A percentile compares a stretch with the other conserved stretches of the same genome.
Conservation (phyloP, 345 rosid genomes). For the Nephelium lappaceum region DNA sequence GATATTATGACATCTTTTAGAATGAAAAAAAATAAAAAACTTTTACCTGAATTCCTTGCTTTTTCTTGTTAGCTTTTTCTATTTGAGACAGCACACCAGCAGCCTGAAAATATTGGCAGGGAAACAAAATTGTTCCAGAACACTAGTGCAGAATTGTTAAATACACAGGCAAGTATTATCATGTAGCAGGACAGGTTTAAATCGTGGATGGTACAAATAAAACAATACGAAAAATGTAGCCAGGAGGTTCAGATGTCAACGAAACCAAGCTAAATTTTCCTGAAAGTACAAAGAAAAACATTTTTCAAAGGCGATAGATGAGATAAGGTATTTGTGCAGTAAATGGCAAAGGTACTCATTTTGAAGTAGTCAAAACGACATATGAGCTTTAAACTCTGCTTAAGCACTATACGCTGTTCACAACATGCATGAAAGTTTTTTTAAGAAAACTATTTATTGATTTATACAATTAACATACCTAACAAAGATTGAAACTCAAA, state of each 20-base stretch:
- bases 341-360: background rate
- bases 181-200: background rate
- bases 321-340: background rate
- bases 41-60: constrained; percentile 75
- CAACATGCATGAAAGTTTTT: background rate
- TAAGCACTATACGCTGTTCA: background rate
- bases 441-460: background rate
- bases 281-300: background rate
- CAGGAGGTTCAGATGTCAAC: constrained; percentile 1
- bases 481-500: background rate
- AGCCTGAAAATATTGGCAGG: constrained; percentile 53
- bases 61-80: constrained; percentile 85
- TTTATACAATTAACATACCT: background rate
- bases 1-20: background rate
- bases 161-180: background rate
- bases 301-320: background rate
- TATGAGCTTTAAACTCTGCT: background rate
- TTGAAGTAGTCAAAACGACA: background rate
- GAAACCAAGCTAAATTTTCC: constrained; percentile 1
- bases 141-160: background rate
- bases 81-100: constrained; percentile 93
- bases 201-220: background rate
- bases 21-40: background rate
- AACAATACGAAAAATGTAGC: background rate
- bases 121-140: constrained; percentile 6